phyloP scores from a whole-genome alignment of 1,139 yeast species.

The Candida sp. region DNA sequence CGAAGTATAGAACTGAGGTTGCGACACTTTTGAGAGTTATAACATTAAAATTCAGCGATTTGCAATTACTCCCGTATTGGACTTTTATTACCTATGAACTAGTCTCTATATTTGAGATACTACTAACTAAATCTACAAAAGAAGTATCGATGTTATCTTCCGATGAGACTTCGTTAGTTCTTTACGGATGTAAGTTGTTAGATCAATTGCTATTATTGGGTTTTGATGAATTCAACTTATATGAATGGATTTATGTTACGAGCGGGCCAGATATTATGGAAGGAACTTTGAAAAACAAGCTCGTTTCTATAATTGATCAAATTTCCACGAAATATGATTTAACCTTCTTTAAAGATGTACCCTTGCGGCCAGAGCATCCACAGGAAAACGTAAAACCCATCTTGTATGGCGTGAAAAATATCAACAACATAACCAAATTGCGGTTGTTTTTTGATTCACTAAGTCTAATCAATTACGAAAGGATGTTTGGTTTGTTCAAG shows the following conservation, averaged over 20 bases:
- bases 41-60: constrained; percentile 55
- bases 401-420: constrained; percentile 38
- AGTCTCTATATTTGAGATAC: constrained; percentile 46
- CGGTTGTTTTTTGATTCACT: constrained; percentile 69
- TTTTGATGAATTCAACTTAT: constrained; percentile 74
- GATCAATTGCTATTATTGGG: constrained; percentile 69
- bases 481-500: constrained; percentile 53
- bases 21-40: constrained; percentile 62
- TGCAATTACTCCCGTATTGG: constrained; percentile 72
- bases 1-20: constrained; percentile 41
- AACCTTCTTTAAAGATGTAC: constrained; percentile 28
- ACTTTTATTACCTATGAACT: constrained; percentile 62
- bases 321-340: constrained; percentile 43
- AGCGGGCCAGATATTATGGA: constrained; percentile 66
- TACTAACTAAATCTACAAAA: constrained; percentile 25
- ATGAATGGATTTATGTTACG: constrained; percentile 83
- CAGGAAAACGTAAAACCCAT: constrained; percentile 36
- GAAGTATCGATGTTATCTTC: constrained; percentile 29
- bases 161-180: constrained; percentile 40
- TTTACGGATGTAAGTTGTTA: constrained; percentile 70
- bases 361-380: constrained; percentile 23
- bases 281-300: constrained; percentile 24
- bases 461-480: constrained; percentile 71
- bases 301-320: constrained; percentile 46
- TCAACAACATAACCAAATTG: constrained; percentile 49